phyloP scores from a whole-genome alignment of 345 rosid species.

The Eucalyptus shirleyi region DNA sequence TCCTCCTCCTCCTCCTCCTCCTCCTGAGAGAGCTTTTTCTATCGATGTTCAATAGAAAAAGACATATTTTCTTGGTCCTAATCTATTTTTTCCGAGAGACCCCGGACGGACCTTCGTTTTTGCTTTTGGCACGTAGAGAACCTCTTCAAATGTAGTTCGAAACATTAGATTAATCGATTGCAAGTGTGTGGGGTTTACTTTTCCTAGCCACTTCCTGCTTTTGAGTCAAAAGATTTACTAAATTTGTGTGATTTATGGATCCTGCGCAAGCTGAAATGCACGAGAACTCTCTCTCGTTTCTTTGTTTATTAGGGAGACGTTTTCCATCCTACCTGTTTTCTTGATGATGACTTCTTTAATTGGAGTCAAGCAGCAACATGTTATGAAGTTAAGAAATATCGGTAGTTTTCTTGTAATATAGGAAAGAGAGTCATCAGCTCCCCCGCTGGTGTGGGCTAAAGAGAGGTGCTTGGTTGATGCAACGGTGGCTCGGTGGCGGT shows the following conservation, averaged over 20 bases:
- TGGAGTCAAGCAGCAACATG: neutral
- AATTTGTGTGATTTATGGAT: neutral
- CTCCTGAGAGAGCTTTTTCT: neutral
- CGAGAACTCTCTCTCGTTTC: neutral
- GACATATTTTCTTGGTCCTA: neutral
- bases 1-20: neutral
- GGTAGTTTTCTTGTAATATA: neutral
- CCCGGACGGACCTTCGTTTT: neutral
- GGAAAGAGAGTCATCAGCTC: neutral
- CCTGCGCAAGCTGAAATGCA: neutral
- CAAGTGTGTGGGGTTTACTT: neutral
- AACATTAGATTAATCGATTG: neutral
- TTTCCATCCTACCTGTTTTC: neutral
- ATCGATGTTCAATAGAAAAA: neutral
- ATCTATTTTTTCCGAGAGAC: neutral
- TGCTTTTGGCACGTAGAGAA: neutral
- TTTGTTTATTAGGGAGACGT: neutral
- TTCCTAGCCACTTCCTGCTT: neutral
- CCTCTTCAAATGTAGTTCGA: neutral
- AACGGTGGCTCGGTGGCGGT: neutral
- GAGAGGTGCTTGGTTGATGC: neutral
- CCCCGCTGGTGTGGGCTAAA: neutral
- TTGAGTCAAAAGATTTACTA: neutral
- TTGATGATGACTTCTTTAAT: neutral
- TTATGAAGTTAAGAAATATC: neutral